Percentiles rank a stretch among this genome's conserved stretches.
Evolutionary conservation across 75 land plant species (phyloP).

Genomic region (Selaginella moellendorffii): DNA sequence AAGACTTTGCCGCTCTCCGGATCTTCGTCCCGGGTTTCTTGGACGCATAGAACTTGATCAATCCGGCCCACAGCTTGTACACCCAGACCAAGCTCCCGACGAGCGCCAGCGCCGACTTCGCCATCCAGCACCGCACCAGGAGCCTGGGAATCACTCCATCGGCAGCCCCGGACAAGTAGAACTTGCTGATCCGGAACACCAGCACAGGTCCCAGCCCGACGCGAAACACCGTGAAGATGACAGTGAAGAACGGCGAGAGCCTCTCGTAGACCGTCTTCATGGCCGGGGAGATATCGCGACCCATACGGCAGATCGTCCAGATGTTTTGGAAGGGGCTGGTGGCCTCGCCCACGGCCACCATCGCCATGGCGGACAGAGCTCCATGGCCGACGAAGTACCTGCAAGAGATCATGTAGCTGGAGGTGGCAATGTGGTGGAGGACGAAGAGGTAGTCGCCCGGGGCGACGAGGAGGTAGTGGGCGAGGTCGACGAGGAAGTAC

Average conservation of each 20-base stretch:
- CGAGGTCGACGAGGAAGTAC: constrained; percentile 14
- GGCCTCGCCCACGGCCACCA: constrained; percentile 56
- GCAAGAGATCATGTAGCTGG: constrained; percentile 58
- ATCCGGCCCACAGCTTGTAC: constrained; percentile 52
- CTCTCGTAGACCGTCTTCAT: constrained; percentile 24
- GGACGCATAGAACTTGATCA: constrained; percentile 11
- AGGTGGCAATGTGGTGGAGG: constrained; percentile 64
- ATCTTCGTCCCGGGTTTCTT: too few relatives aligned
- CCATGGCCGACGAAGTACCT: constrained; percentile 48
- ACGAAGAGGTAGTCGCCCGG: constrained; percentile 48
- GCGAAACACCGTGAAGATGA: constrained; percentile 34
- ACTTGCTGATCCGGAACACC: constrained; percentile 35
- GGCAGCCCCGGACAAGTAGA: constrained; percentile 36
- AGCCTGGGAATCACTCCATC: constrained; percentile 47
- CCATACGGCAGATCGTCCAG: constrained; percentile 50
- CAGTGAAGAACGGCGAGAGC: constrained; percentile 42
- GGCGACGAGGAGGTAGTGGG: background rate
- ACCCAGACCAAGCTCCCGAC: constrained; percentile 60
- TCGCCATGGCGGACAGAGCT: constrained; percentile 38
- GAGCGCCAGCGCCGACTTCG: constrained; percentile 39
- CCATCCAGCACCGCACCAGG: constrained; percentile 62
- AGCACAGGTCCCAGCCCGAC: constrained; percentile 45
- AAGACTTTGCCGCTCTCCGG: too few relatives aligned
- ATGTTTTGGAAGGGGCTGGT: constrained; percentile 67
- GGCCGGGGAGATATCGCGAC: constrained; percentile 16